Evolutionary conservation across 2,329 filamentous ascomycete species (phyloP), one percentile per base, ranked within the genome.

Genomic region (Cordyceps javanica): DNA sequence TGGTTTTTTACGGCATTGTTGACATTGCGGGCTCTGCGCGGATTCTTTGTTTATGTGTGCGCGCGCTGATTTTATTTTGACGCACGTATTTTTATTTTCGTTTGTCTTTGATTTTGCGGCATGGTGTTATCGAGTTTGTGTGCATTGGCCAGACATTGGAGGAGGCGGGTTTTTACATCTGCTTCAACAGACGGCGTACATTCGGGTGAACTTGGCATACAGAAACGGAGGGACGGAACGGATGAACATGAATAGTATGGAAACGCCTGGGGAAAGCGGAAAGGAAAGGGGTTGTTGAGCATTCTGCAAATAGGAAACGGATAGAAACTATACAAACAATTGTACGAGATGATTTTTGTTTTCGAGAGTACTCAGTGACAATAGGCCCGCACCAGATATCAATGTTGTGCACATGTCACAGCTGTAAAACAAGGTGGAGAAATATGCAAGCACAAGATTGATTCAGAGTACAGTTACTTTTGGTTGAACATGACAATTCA

Each of bases 281-380:
- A 23, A 32, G 1, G 49, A 19, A 14, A 39, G 13, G 42, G 16
- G 8, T 36, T 21, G n/a, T 7, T n/a, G 42, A 55, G 52, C n/a
- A 48, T 48, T 55, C 9, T 48, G 53, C 25, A 48, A 48, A 55
- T 54, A 54, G 32, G 34, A 41, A 11, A 55, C 41, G 53, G 23
- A 55, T 46, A 55, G 19, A 55, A 55, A 39, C 48, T 48, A 39
- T 36, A 51, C 23, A 46, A 55, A 55, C 53, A 30, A 39, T 55
- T 55, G 53, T 55, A 48, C 34, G 25, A 41, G 42, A 44, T 53
- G 11, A 11, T 14, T 34, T 34, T 14, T 25, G 19, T 7, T 14
- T 6, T 36, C 8, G 13, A 19, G 36, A 19, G 16, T 23, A 10
- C 21, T 32, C n/a, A n/a, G n/a, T n/a, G n/a, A 32, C 19, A 42